These are phyloP conservation scores for Lentinula boryana DNA, from an alignment of 768 basidiomycete species.

Conservation along the genomic window DNA sequence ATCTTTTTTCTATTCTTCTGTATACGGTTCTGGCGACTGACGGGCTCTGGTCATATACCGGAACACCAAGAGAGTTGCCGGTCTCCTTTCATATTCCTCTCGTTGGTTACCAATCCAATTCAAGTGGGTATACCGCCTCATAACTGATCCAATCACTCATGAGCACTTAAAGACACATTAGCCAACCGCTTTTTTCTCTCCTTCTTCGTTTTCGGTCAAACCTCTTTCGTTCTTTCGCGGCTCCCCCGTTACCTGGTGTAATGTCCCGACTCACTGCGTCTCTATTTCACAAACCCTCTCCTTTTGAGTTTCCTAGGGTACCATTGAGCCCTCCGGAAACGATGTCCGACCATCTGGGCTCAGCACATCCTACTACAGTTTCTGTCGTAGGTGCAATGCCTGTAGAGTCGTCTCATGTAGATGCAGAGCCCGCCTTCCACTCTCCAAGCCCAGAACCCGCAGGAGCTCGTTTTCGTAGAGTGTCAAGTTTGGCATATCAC, in stretches of 20 bases:
- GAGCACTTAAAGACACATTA: neutral
- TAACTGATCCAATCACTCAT: constrained; percentile 8
- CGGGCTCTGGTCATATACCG: neutral
- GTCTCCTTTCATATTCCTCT: constrained; percentile 4
- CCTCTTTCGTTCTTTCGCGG: constrained; percentile 7
- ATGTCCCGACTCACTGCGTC: constrained; percentile 41
- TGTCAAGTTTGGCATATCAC: constrained; percentile 52
- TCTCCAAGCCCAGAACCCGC: constrained; percentile 23
- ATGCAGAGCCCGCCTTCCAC: constrained; percentile 10
- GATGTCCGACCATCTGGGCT: constrained; percentile 16
- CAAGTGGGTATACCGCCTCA: constrained; percentile 8
- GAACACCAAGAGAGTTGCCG: neutral
- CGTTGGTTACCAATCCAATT: neutral
- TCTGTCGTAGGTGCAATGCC: constrained; percentile 8
- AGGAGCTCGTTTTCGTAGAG: constrained; percentile 32
- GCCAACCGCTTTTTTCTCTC: constrained; percentile 5
- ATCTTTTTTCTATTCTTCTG: too few relatives aligned
- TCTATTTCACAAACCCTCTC: constrained; percentile 38
- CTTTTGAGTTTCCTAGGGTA: constrained; percentile 37
- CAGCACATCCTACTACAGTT: constrained; percentile 8
- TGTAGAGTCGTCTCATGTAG: constrained; percentile 8
- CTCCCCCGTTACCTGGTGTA: constrained; percentile 9
- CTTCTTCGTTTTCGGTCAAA: constrained; percentile 2
- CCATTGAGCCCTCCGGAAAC: constrained; percentile 39
- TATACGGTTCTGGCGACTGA: neutral